Evolutionary conservation across 495 filamentous ascomycete genomes (phyloP).

Genomic region (Extremus antarcticus): DNA sequence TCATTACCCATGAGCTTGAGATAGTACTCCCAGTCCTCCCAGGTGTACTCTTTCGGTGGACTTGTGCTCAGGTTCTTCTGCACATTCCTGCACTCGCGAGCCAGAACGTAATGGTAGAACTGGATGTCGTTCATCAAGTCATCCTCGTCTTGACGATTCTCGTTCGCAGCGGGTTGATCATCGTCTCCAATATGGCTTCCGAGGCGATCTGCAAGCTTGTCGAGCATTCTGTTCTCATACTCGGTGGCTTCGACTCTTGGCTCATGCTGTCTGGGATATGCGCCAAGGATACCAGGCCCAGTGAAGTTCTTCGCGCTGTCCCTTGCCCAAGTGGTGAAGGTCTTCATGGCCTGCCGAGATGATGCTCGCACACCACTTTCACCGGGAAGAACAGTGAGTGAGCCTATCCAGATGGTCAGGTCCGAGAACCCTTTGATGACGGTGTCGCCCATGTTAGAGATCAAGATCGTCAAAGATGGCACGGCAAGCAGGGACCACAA

Average conservation of each 20-base stretch:
- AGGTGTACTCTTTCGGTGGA: conserved; percentile 59
- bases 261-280: conserved; percentile 12
- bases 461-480: conserved; percentile 72
- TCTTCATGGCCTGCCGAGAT: conserved; percentile 6
- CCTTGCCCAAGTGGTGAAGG: not conserved
- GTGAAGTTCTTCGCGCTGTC: conserved; percentile 4
- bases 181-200: conserved; percentile 25
- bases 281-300: conserved; percentile 5
- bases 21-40: conserved; percentile 74
- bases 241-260: conserved; percentile 21
- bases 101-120: conserved; percentile 56
- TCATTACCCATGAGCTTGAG: conserved; percentile 66
- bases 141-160: conserved; percentile 36
- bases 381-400: conserved; percentile 65
- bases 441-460: conserved; percentile 72
- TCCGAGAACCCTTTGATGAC: conserved; percentile 62
- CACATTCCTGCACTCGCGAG: conserved; percentile 56
- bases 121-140: conserved; percentile 36
- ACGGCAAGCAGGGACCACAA: conserved; percentile 81
- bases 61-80: conserved; percentile 49
- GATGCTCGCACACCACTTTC: conserved; percentile 37
- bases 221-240: conserved; percentile 9
- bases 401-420: conserved; percentile 56
- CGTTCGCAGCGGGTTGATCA: conserved; percentile 30
- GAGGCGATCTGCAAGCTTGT: conserved; percentile 23